Conservation (phyloP, 768 basidiomycete species). For the Fomitopsis pulvina region DNA sequence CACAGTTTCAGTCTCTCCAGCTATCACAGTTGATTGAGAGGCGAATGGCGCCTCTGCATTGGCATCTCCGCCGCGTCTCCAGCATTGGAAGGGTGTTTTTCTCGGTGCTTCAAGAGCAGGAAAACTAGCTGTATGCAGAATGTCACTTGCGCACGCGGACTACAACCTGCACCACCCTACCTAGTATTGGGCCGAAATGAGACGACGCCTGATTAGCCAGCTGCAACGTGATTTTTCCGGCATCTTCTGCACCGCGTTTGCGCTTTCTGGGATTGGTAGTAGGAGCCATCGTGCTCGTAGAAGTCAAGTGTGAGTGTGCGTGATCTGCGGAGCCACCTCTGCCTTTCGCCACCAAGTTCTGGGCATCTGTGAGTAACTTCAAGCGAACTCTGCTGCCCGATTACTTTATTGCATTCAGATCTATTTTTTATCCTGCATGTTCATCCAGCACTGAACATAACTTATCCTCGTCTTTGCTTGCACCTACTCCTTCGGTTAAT, state of each 20-base stretch:
- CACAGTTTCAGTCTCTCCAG: constrained; percentile 77
- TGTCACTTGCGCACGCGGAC: not conserved
- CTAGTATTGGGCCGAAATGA: constrained; percentile 45
- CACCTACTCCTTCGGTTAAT: not conserved
- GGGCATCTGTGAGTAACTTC: not conserved
- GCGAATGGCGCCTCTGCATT: constrained; percentile 26
- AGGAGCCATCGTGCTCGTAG: constrained; percentile 1
- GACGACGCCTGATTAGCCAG: constrained; percentile 28
- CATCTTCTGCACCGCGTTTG: constrained; percentile 36
- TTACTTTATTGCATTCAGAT: constrained; percentile 2
- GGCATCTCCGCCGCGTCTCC: constrained; percentile 37
- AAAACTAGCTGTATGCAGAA: constrained; percentile 43
- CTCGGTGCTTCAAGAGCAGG: constrained; percentile 55
- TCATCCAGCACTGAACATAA: not conserved
- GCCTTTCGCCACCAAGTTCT: not conserved
- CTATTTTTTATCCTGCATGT: not conserved
- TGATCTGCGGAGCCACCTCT: not conserved
- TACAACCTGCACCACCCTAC: constrained; percentile 27
- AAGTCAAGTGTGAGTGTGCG: not conserved
- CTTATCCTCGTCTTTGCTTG: not conserved
- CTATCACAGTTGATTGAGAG: constrained; percentile 41
- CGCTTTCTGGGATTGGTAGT: constrained; percentile 30
- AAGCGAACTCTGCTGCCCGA: not conserved
- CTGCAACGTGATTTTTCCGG: constrained; percentile 29
- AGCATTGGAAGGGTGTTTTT: constrained; percentile 57